These are phyloP conservation scores for Lignosus rhinocerotis DNA, from an alignment of 1,284 basidiomycete species.

Conservation along the genomic window DNA sequence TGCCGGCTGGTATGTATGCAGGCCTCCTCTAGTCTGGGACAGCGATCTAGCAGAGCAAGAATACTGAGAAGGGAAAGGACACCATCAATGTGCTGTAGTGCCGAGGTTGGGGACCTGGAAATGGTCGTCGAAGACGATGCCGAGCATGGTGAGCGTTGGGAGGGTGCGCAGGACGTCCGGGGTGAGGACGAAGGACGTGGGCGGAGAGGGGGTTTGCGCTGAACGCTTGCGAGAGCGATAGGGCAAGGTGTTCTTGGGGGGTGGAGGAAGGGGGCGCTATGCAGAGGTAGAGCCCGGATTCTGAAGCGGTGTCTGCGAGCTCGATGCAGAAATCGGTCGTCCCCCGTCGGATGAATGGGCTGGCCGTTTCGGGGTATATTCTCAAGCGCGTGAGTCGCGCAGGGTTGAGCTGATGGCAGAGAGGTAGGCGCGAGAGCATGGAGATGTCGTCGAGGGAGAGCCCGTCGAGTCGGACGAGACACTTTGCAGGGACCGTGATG, in stretches of 20 bases:
- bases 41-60: conserved; percentile 1
- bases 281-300: background rate
- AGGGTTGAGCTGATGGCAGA: background rate
- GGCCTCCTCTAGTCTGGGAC: conserved; percentile 2
- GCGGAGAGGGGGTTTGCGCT: background rate
- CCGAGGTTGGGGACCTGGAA: conserved; percentile 1
- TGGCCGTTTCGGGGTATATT: background rate
- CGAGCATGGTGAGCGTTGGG: background rate
- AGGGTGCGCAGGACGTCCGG: background rate
- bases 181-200: background rate
- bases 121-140: background rate
- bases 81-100: background rate
- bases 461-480: conserved; percentile 4
- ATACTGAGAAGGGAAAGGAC: background rate
- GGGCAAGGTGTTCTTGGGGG: background rate
- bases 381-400: background rate
- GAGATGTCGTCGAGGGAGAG: background rate
- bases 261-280: background rate
- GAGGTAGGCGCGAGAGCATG: background rate
- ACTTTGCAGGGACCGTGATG: background rate
- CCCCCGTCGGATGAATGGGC: background rate
- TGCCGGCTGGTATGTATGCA: conserved; percentile 1
- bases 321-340: conserved; percentile 1
- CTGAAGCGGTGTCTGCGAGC: background rate
- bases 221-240: background rate